Conservation (phyloP, 2,329 filamentous ascomycete genomes). For the Colletotrichum caudatum region DNA sequence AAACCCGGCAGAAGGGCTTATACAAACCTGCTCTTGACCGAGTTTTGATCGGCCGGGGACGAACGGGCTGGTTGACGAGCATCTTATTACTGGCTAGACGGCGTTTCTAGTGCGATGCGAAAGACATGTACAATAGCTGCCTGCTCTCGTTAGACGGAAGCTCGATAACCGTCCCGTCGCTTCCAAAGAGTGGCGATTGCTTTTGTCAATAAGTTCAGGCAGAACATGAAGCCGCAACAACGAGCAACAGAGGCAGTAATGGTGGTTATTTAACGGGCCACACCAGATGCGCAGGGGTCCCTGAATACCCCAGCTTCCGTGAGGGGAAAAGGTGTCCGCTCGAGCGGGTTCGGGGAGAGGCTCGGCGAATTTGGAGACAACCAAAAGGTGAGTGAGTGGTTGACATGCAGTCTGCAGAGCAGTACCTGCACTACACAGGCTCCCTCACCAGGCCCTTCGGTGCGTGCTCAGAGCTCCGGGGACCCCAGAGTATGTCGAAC, state of each 20-base stretch:
- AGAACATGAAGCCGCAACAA: constrained; percentile 2
- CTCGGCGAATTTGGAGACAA: constrained; percentile 31
- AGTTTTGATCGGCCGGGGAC: constrained; percentile 41
- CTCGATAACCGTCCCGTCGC: constrained; percentile 14
- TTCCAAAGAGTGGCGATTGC: not conserved
- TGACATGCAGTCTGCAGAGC: constrained; percentile 11
- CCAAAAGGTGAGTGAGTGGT: constrained; percentile 3
- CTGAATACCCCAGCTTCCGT: constrained; percentile 36
- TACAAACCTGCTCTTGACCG: constrained; percentile 42
- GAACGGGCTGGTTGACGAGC: constrained; percentile 40
- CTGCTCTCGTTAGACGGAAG: not conserved
- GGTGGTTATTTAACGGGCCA: constrained; percentile 32
- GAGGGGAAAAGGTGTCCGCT: constrained; percentile 28
- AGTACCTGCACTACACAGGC: not conserved
- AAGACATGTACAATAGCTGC: not conserved
- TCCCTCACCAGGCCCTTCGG: constrained; percentile 14
- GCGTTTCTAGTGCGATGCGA: not conserved
- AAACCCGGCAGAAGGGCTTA: constrained; percentile 7
- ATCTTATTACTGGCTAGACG: constrained; percentile 16
- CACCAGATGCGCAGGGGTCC: constrained; percentile 21
- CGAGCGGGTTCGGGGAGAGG: constrained; percentile 4
- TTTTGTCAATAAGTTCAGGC: constrained; percentile 3
- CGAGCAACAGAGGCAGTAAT: constrained; percentile 10
- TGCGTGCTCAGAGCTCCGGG: constrained; percentile 20
- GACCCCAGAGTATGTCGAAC: constrained; percentile 23